These are phyloP conservation scores for Epichloe glyceriae DNA, from an alignment of 2,329 filamentous ascomycete genomes.

Conservation along the genomic window DNA sequence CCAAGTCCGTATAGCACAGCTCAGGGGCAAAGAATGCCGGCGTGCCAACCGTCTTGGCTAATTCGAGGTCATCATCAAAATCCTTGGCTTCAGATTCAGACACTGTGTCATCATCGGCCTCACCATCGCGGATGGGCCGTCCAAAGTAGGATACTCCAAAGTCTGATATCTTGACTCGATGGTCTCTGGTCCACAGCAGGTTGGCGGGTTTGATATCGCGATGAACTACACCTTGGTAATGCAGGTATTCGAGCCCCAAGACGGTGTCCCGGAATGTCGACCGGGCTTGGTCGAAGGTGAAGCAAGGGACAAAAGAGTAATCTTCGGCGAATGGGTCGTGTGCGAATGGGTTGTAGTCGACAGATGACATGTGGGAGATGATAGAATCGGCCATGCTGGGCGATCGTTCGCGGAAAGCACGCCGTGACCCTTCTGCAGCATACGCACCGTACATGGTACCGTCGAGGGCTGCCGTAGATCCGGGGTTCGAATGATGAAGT, in stretches of 20 bases:
- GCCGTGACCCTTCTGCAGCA: conserved; percentile 43
- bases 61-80: conserved; percentile 82
- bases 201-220: conserved; percentile 85
- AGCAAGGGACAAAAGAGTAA: conserved; percentile 83
- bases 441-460: conserved; percentile 69
- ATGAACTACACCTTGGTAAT: conserved; percentile 75
- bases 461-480: conserved; percentile 49
- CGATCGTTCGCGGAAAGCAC: conserved; percentile 50
- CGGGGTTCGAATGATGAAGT: conserved; percentile 37
- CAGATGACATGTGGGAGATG: conserved; percentile 55
- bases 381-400: conserved; percentile 72
- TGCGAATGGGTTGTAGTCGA: conserved; percentile 42
- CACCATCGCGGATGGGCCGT: conserved; percentile 69
- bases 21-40: conserved; percentile 97
- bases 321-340: conserved; percentile 70
- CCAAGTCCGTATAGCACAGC: conserved; percentile 76
- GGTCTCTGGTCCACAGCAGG: conserved; percentile 71
- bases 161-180: conserved; percentile 93
- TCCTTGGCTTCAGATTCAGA: conserved; percentile 76
- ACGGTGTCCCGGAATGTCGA: conserved; percentile 86
- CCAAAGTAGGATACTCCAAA: conserved; percentile 98
- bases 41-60: conserved; percentile 97
- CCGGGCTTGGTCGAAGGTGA: conserved; percentile 73
- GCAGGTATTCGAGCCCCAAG: conserved; percentile 82
- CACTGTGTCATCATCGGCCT: conserved; percentile 59